Evolutionary conservation across 305 asterid species (phyloP).

Genomic region (Fraxinus sp.): DNA sequence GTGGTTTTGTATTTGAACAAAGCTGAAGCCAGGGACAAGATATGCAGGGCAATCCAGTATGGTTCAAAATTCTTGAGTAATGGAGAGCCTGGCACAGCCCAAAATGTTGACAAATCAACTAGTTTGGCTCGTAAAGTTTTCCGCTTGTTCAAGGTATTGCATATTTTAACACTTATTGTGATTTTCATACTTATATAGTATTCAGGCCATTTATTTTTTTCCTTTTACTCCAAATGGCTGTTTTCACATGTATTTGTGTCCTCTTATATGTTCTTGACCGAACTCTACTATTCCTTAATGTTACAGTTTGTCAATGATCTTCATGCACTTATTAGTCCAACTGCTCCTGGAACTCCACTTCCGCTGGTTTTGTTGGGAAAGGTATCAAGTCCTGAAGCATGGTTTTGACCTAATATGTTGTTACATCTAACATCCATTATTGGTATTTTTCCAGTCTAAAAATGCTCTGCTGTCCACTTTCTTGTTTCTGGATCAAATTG

Average conservation of each 20-base stretch:
- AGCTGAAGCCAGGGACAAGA: constrained; percentile 91
- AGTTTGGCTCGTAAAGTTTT: constrained; percentile 94
- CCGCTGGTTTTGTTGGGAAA: constrained; percentile 81
- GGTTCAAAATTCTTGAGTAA: constrained; percentile 92
- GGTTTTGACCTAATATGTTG: neutral
- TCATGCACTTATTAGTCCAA: constrained; percentile 72
- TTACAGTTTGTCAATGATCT: constrained; percentile 88
- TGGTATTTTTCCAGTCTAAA: constrained; percentile 61
- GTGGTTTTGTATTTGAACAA: constrained; percentile 76
- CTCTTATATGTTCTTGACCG: constrained; percentile 26
- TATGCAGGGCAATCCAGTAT: constrained; percentile 94
- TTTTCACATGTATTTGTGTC: neutral
- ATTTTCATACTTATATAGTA: neutral
- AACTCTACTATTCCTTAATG: constrained; percentile 6
- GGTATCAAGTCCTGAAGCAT: constrained; percentile 39
- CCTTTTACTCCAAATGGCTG: neutral
- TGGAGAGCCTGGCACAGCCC: constrained; percentile 94
- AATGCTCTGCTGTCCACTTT: constrained; percentile 88
- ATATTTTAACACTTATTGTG: neutral
- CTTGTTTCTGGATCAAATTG: constrained; percentile 95
- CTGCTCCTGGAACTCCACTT: constrained; percentile 86
- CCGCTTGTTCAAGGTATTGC: constrained; percentile 78
- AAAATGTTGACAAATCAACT: constrained; percentile 87
- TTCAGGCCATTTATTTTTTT: neutral
- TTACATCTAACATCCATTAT: constrained; percentile 15